These are phyloP conservation scores for Zygotorulaspora mrakii DNA, from an alignment of 1,139 yeast genomes.

Conservation along the genomic window DNA sequence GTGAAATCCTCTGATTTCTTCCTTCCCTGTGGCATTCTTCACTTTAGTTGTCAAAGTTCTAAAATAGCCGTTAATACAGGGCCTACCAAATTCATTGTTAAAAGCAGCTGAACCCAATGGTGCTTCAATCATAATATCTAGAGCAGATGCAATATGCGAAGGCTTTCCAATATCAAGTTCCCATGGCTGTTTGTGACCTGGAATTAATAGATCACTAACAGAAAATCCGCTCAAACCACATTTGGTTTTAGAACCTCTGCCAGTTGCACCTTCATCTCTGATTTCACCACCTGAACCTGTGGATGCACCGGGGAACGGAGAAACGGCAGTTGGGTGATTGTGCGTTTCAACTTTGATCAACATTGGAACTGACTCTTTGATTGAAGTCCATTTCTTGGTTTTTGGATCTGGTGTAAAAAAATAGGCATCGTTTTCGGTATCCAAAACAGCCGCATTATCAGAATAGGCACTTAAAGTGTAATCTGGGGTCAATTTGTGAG, in stretches of 20 bases:
- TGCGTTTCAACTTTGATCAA: slow-evolving; percentile 96
- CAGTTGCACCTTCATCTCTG: slow-evolving; percentile 99
- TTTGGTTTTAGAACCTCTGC: slow-evolving; percentile 95
- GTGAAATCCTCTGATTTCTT: slow-evolving; percentile 91
- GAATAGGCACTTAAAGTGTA: slow-evolving; percentile 91
- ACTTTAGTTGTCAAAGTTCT: slow-evolving; percentile 88
- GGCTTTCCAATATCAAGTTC: slow-evolving; percentile 85
- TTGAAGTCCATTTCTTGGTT: slow-evolving; percentile 69
- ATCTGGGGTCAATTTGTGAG: slow-evolving; percentile 77
- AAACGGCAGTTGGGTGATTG: slow-evolving; percentile 98
- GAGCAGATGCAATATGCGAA: slow-evolving; percentile 83
- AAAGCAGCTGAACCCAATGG: slow-evolving; percentile 98
- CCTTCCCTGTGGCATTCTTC: slow-evolving; percentile 53
- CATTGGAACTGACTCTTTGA: slow-evolving; percentile 78
- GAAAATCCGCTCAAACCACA: slow-evolving; percentile 95
- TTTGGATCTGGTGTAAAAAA: slow-evolving; percentile 73
- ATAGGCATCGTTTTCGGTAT: slow-evolving; percentile 69
- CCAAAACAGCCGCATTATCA: slow-evolving; percentile 97
- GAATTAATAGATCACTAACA: slow-evolving; percentile 86
- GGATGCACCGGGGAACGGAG: slow-evolving; percentile 99
- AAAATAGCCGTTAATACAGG: slow-evolving; percentile 95
- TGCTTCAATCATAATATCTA: slow-evolving; percentile 95
- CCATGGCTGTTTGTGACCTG: slow-evolving; percentile 90
- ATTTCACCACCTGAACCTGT: slow-evolving; percentile 99
- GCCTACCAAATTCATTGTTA: slow-evolving; percentile 98